phyloP scores from a whole-genome alignment of 768 basidiomycete genomes.

The Lenzites betulinus region DNA sequence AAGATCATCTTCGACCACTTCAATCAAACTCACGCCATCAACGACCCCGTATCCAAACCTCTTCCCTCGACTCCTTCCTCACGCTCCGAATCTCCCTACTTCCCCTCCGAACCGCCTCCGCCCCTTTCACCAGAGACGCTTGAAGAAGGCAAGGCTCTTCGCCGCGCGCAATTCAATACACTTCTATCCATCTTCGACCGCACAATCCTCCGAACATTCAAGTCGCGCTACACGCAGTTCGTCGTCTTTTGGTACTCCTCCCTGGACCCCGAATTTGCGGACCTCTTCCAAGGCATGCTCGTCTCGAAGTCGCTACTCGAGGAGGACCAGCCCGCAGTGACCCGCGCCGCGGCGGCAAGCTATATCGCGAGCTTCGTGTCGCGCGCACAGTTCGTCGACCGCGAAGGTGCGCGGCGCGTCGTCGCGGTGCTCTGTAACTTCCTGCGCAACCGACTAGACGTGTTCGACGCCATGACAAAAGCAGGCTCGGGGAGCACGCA shows the following conservation, averaged over 20 bases:
- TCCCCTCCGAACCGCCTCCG: conserved; percentile 25
- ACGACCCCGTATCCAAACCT: conserved; percentile 25
- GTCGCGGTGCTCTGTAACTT: conserved; percentile 87
- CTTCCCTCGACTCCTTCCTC: conserved; percentile 33
- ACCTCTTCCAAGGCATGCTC: conserved; percentile 94
- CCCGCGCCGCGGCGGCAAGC: conserved; percentile 88
- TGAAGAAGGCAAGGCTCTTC: conserved; percentile 41
- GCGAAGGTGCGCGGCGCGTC: conserved; percentile 70
- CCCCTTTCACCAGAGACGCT: conserved; percentile 26
- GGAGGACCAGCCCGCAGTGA: conserved; percentile 61
- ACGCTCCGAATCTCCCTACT: conserved; percentile 26
- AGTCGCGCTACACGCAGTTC: conserved; percentile 97
- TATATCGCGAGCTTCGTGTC: conserved; percentile 94
- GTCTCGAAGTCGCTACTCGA: conserved; percentile 83
- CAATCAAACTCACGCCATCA: conserved; percentile 45
- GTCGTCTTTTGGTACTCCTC: conserved; percentile 95
- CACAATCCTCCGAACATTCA: conserved; percentile 92
- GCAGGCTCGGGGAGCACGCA: conserved; percentile 37
- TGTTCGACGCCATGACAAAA: conserved; percentile 54
- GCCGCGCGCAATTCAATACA: conserved; percentile 74
- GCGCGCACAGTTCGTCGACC: conserved; percentile 83
- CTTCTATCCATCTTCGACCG: conserved; percentile 94
- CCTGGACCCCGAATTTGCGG: conserved; percentile 83
- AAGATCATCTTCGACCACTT: conserved; percentile 87
- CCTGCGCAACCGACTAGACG: conserved; percentile 74